Evolutionary conservation across 2,329 filamentous ascomycete genomes (phyloP), one percentile per base, ranked within the genome.

Genomic region (Phyllosticta capitalensis): DNA sequence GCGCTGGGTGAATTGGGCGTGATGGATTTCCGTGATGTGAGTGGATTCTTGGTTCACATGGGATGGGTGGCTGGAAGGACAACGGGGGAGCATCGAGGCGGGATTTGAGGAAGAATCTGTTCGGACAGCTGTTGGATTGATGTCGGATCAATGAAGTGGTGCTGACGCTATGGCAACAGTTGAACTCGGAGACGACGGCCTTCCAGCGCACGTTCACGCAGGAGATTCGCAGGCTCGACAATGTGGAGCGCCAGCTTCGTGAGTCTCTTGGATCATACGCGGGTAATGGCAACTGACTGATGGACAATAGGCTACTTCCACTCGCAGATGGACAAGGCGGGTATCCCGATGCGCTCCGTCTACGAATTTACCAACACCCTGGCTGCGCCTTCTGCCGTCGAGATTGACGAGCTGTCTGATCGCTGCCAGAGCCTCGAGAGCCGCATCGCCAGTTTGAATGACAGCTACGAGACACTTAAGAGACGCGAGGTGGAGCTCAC

Each of bases 201-300:
- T 99, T 99, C 75, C 95, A 99, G 76, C 83, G 94, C 61, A 96
- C 92, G 56, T 99, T 96, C 67, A 99, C 94, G 19, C 92, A 96
- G 71, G 94, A 99, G 77, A 97, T 99, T 66, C 87, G 95, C 71
- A 86, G 94, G 64, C 85, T 99, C 62, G 94, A 99, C 75, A 99
- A 99, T 81, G 91, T 97, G 64, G 94, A 99, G 78, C 85, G 94
- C 72, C 94, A 99, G 76, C 86, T 99, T 68, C 90, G 90, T 92
- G 88, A 73, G 89, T 45, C 30, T 51, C 56, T 49, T 45, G 20
- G 53, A 59, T 64, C 17, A 58, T 28, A 2, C 49, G n/a, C 10
- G 33, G 59, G 50, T 51, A 21, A 19, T 56, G 28, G 30, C 28
- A 20, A 54, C 65, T 72, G 60, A 73, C 61, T 7, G 4, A 7